Evolutionary conservation across 352 stramenopile genomes (phyloP), one percentile per base, ranked within the genome.

Genomic region (Phytopythium sindhum): DNA sequence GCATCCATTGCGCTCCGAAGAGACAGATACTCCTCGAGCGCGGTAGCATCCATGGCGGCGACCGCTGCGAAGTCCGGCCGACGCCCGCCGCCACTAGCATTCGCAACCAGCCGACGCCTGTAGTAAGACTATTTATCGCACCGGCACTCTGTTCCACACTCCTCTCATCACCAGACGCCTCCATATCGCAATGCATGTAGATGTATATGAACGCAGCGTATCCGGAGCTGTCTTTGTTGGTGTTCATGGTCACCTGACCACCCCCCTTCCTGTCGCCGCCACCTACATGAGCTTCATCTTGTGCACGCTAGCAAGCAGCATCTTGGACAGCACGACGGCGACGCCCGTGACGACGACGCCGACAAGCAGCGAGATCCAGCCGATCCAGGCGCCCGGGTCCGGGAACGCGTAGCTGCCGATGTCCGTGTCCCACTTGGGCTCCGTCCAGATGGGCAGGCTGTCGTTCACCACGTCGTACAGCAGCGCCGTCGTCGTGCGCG

Each of bases 231-330:
- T 26, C 10, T 58, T 19, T 64, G 60, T 64, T 51, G 53, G 37
- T 14, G 57, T 45, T n/a, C 17, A n/a, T 45, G 37, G 23, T n/a
- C 8, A 28, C 35, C 24, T 28, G 33, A 39, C 7, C 10, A 1
- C 10, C 2, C 33, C 17, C 17, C 7, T n/a, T n/a, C n/a, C n/a
- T n/a, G n/a, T n/a, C n/a, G n/a, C 31, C 11, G 53, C 33, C 33
- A 42, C 54, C 63, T 91, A 95, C 63, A 95, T 71, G 6, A 95
- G 77, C 64, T 95, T 95, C 71, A 90, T 81, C 70, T 95, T 95
- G 56, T 91, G 76, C 33, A 95, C 82, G 56, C 80, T 77, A 7
- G 65, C 53, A 24, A 95, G 66, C 39, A 93, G 67, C 65, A 83
- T 66, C n/a, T 72, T 71, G 23, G 86, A 73, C 12, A 78, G 41